Base-by-base conservation (phyloP, 2,329 filamentous ascomycete genomes). In the Epichloe hybrida region DNA sequence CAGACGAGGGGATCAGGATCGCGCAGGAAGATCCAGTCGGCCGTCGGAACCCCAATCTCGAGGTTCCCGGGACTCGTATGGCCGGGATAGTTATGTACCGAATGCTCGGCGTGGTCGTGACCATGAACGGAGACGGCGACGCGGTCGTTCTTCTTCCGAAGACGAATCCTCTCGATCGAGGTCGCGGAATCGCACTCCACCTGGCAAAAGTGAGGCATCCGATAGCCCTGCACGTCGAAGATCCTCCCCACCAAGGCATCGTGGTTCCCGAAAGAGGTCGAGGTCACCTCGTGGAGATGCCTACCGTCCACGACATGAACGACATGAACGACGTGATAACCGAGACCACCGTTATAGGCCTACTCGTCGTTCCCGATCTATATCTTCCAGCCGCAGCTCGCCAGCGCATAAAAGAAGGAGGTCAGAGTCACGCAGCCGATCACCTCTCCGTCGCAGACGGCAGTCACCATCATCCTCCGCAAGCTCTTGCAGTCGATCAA, bases 1-100 rank as follows among this genome's bases (percentile, higher is more conserved):
- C 34, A 65, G 71, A 37, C 40, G 50, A 46, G 69, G 72, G 42
- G 70, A 70, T 0, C 68, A 68, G 48, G 71, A 68, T n/a, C 69
- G 74, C 21, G 66, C 67, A 21, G 64, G 68, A 9, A 67, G 67
- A 34, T 67, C 75, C 50, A 76, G 75, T 2, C 67, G 69, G 5
- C 76, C 77, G 1, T 74, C 74, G 8, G 68, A 69, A 5, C 65
- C 69, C 7, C 68, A 71, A 50, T 64, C 65, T 36, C 67, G 70
- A 34, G 70, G 70, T 44, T 61, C 68, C 17, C 64, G 73, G 54
- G 69, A 73, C 17, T 64, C 66, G 11, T 73, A 69, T 46, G 67
- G 66, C 11, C 70, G 76, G 46, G 76, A 81, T 55, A 72, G 72
- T 53, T 77, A 81, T 53, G 69, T 77, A 37, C 77, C 77, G 2